Percentiles rank a stretch among this genome's conserved stretches.
Evolutionary conservation across 2,329 filamentous ascomycete species (phyloP).

Genomic region (Didymella pomorum): DNA sequence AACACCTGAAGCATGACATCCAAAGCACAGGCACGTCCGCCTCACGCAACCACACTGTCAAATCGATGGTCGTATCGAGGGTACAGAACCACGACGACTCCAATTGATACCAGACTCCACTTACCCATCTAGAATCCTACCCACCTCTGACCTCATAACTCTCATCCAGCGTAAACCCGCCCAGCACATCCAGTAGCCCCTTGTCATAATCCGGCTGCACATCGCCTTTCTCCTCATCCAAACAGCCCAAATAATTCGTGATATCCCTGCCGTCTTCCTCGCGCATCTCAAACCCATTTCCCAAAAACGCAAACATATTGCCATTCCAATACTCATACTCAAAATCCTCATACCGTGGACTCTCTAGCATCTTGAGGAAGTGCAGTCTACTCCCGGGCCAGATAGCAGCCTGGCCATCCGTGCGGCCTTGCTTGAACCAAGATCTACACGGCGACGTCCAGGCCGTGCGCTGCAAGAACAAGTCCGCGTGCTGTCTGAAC

Average conservation of each 20-base stretch:
- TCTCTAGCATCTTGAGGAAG: slow-evolving; percentile 35
- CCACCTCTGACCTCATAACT: slow-evolving; percentile 36
- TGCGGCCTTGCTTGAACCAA: slow-evolving; percentile 38
- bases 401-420: slow-evolving; percentile 34
- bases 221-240: slow-evolving; percentile 51
- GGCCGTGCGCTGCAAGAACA: slow-evolving; percentile 36
- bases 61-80: background rate
- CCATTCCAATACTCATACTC: slow-evolving; percentile 30
- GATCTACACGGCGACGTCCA: slow-evolving; percentile 35
- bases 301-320: slow-evolving; percentile 37
- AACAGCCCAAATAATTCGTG: slow-evolving; percentile 54
- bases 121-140: background rate
- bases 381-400: slow-evolving; percentile 35
- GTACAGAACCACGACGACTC: background rate
- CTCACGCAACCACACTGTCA: background rate
- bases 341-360: slow-evolving; percentile 34
- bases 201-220: slow-evolving; percentile 54
- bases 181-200: slow-evolving; percentile 49
- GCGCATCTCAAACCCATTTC: slow-evolving; percentile 52
- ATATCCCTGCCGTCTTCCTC: slow-evolving; percentile 59
- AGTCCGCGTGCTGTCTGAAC: slow-evolving; percentile 35
- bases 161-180: slow-evolving; percentile 43
- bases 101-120: background rate
- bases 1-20: too few relatives aligned
- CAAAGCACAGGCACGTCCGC: too few relatives aligned